Evolutionary conservation across 1,139 yeast species (phyloP), one percentile per base, ranked within the genome.

Genomic region (Pichia sp.): DNA sequence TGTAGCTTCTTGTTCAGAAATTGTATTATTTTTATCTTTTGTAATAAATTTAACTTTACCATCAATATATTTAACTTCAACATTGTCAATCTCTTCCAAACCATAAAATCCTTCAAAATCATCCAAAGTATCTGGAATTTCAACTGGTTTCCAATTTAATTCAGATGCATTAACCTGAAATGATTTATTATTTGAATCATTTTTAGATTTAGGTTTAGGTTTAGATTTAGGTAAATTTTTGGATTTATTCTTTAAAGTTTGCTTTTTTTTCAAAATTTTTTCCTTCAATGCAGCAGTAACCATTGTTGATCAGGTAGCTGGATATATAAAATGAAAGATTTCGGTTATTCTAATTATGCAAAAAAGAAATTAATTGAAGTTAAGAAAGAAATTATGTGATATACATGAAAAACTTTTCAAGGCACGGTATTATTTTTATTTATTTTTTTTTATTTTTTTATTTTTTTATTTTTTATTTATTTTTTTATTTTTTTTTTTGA

Each of bases 21-120:
- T 55, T 51, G 45, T 56, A 57, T 43, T 55, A 44, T 31, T 34
- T 55, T 70, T 68, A 39, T 78, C 81, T 46, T 71, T 73, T 4
- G 81, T 78, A 29, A 78, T 66, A 59, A 86, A 86, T 56, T 77
- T 76, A 0, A 83, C 79, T 53, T 72, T 71, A 18, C 95, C 95
- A 49, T 79, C 72, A 3, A 80, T 78, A 48, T 79, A 73, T 54
- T 78, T 78, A 5, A 90, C 90, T 58, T 78, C 90, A 29, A 90
- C 97, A 31, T 96, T 97, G 47, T 89, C 97, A 47, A 92, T 77
- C 64, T 92, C 98, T 65, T 92, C 97, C 40, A 92, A 69, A 0
- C 97, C 98, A 66, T 81, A 87, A 57, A 89, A 83, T 0, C 97
- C 97, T 59, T 85, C 90, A 62, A 85, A 86, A 64, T 87, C 95